A percentile compares a stretch with the other conserved stretches of the same genome.
Evolutionary conservation across 495 filamentous ascomycete genomes (phyloP).

Genomic region (Echria macrotheca): DNA sequence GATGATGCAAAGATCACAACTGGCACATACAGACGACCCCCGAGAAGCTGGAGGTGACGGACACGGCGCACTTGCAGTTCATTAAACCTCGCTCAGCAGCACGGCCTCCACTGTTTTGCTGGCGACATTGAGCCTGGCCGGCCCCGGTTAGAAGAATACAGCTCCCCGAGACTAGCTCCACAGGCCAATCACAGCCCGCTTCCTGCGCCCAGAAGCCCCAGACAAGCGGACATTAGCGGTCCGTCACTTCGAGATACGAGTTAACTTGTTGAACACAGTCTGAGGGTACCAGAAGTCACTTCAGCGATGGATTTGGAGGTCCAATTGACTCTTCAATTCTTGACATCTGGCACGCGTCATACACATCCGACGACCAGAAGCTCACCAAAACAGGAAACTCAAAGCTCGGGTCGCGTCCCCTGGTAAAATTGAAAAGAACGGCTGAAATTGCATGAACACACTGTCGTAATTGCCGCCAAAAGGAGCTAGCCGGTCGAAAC

Average conservation of each 20-base stretch:
- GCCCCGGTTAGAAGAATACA: background rate
- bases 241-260: too few species aligned
- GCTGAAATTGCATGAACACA: too few species aligned
- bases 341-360: too few species aligned
- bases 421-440: background rate
- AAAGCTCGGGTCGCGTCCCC: conserved; percentile 7
- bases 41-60: background rate
- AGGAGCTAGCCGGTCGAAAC: too few species aligned
- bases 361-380: too few species aligned
- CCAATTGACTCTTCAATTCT: too few species aligned
- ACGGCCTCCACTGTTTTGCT: background rate
- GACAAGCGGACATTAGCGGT: too few species aligned
- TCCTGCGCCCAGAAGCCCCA: too few species aligned
- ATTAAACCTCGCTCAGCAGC: conserved; percentile 12
- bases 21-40: background rate
- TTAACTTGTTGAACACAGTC: too few species aligned
- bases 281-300: too few species aligned
- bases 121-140: too few species aligned
- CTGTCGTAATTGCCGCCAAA: background rate
- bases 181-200: conserved; percentile 5
- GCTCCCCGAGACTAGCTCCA: background rate
- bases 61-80: conserved; percentile 2
- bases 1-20: background rate
- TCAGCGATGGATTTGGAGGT: too few species aligned
- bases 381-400: background rate